Base-by-base conservation (phyloP, 306 rosid genomes). In the Cicer cuneatum region DNA sequence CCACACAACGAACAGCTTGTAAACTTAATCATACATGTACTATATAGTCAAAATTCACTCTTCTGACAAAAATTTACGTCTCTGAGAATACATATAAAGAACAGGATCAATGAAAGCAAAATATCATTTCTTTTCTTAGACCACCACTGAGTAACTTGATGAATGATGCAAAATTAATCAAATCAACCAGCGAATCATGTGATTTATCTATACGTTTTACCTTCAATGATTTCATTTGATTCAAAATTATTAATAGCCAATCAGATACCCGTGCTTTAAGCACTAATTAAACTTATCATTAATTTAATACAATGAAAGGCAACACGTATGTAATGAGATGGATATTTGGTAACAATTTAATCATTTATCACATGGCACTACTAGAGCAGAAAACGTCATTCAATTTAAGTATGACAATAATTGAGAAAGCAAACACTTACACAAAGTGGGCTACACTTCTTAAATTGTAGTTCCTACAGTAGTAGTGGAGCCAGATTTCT, bases 321-420 rank as follows among this genome's bases (percentile, higher is more conserved):
- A 42, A 56, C 54, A 73, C 48, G 18, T 57, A 58, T 61, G 47
- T 29, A 58, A 47, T 37, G 71, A 72, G 38, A 79, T 48, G 15
- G 72, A 59, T 8, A 54, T 19, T 52, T 54, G 78, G 77, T 63
- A 78, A 78, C 71, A 13, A 63, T 62, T 19, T 71, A 78, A 78
- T 65, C 16, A 63, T 62, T 19, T 11, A 43, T 45, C 67, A 53
- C 58, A 46, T 76, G 72, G 38, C 75, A 29, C 72, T 35, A 72
- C 38, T 51, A 40, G 52, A 47, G 66, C 58, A 14, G 71, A 58
- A 66, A 77, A 82, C 45, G 45, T 41, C 67, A 48, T 43, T 71
- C 46, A 68, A 69, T 51, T 68, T 56, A 60, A 41, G 45, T 35
- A 60, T 51, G 66, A 42, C 24, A 74, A 35, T 66, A 64, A 42